Evolutionary conservation across 331 rosid genomes (phyloP), one percentile per base, ranked within the genome.

Genomic region (Acacia concinna): DNA sequence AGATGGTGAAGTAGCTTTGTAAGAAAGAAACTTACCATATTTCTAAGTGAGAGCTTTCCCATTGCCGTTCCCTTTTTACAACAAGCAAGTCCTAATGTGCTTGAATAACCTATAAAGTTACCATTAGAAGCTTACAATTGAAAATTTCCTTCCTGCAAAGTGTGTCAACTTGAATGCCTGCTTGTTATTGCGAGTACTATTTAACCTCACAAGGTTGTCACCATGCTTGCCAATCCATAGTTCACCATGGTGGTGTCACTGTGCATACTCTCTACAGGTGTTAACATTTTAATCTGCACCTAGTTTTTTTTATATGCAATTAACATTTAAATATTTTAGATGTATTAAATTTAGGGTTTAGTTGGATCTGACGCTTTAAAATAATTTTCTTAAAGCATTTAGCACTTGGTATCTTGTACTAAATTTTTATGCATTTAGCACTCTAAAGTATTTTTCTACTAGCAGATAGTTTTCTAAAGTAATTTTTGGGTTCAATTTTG

Each of bases 81-180:
- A 1, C 54, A 3, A 4, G 54, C 54, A 47, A 47, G 57, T 51
- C 25, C 10, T 20, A 44, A 17, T 46, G 60, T 11, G 14, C 70
- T 66, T 38, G 65, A 51, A n/a, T 18, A 37, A 56, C 9, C 74
- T 64, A 13, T 30, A n/a, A 68, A 80, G 65, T 67, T 69, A 76
- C 67, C 13, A 3, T 62, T 17, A 21, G 38, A 71, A 76, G 5
- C 63, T 52, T 49, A 34, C 41, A 49, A 38, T 28, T 63, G 68
- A 25, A 62, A 49, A 34, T 47, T 69, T 76, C 40, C 40, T 7
- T 32, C 52, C 18, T 49, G n/a, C 60, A 47, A 70, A 32, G 78
- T 76, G 44, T 8, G 12, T 68, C 21, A 43, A 67, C 34, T 67
- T 11, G 56, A 23, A 1, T 20, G 57, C 57, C n/a, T n/a, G n/a